Evolutionary conservation across 352 stramenopile genomes (phyloP).

Genomic region (Globisporangium mamillatum): DNA sequence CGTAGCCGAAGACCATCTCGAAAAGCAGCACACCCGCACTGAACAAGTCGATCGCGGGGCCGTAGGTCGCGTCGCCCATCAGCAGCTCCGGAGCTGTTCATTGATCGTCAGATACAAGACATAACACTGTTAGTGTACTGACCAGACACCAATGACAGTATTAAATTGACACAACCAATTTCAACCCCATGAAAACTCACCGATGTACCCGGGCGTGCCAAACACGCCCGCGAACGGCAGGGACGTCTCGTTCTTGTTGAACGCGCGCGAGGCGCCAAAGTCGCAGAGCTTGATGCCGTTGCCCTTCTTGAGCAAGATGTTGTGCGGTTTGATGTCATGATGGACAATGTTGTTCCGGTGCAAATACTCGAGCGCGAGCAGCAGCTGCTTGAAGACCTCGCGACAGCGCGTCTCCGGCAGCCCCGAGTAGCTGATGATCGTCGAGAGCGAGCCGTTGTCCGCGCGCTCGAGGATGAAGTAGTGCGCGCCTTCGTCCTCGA

Average conservation of each 20-base stretch:
- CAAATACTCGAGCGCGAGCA: conserved; percentile 65
- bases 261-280: conserved; percentile 79
- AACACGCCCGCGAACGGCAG: conserved; percentile 69
- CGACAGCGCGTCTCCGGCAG: conserved; percentile 51
- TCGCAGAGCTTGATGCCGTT: conserved; percentile 72
- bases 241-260: conserved; percentile 43
- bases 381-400: conserved; percentile 52
- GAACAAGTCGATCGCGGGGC: conserved; percentile 70
- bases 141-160: not conserved
- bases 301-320: conserved; percentile 62
- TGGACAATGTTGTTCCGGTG: conserved; percentile 83
- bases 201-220: conserved; percentile 66
- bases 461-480: conserved; percentile 75
- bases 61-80: conserved; percentile 46
- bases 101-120: not conserved
- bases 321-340: conserved; percentile 89
- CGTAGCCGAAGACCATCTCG: conserved; percentile 75
- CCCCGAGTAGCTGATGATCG: conserved; percentile 44
- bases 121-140: not conserved
- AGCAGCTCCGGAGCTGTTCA: conserved; percentile 50
- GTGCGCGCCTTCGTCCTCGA: conserved; percentile 68
- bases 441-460: conserved; percentile 50
- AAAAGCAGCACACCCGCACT: conserved; percentile 69
- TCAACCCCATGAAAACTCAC: not conserved
- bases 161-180: not conserved